Conservation (phyloP, 495 filamentous ascomycete genomes). For the Neurospora sp. region DNA sequence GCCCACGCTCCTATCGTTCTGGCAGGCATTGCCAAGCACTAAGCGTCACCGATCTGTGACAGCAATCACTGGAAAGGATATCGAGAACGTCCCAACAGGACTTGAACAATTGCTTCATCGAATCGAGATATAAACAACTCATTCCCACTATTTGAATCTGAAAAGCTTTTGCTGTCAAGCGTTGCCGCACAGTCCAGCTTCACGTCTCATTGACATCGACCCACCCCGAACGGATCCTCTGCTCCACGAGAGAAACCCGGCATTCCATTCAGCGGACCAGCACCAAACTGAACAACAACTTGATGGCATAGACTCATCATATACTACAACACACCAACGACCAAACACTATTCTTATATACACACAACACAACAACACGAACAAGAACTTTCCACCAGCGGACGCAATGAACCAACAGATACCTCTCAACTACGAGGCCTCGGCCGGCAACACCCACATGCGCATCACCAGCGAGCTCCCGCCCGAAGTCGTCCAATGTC, state of each 20-base stretch:
- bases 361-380: neutral
- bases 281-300: neutral
- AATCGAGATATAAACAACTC: neutral
- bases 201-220: neutral
- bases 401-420: conserved; percentile 36
- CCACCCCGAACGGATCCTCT: neutral
- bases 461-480: conserved; percentile 61
- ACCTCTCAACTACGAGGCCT: conserved; percentile 67
- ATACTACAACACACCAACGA: neutral
- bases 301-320: neutral
- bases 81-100: neutral
- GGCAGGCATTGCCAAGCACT: neutral
- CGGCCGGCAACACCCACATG: conserved; percentile 59
- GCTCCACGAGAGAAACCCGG: neutral
- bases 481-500: conserved; percentile 72
- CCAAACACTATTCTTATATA: neutral
- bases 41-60: neutral
- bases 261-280: neutral
- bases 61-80: neutral
- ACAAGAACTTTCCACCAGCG: neutral
- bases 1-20: neutral
- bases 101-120: neutral
- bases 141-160: too few relatives aligned
- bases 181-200: neutral
- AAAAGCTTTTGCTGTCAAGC: neutral